These are phyloP conservation scores for Phytophthora ohioensis DNA, from an alignment of 352 stramenopile species.

Conservation along the genomic window DNA sequence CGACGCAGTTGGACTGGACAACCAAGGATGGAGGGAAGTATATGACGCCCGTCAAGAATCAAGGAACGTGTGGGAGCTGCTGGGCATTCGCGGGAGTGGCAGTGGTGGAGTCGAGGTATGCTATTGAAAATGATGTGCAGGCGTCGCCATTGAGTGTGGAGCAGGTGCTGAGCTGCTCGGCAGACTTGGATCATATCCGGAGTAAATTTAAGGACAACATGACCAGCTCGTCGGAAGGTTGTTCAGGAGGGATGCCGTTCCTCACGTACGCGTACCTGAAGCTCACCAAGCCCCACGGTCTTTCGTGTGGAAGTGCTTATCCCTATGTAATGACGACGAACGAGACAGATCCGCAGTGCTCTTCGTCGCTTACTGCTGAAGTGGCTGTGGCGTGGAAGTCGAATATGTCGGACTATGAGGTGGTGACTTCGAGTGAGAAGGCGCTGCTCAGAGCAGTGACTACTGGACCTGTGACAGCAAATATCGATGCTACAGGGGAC, in stretches of 20 bases:
- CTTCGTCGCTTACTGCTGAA: constrained; percentile 28
- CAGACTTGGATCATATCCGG: constrained; percentile 72
- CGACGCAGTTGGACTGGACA: constrained; percentile 73
- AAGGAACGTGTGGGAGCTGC: constrained; percentile 93
- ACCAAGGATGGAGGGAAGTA: constrained; percentile 79
- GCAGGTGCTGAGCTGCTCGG: constrained; percentile 85
- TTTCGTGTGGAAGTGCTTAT: constrained; percentile 73
- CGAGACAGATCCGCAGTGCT: constrained; percentile 53
- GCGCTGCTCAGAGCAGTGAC: constrained; percentile 73
- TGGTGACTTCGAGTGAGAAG: constrained; percentile 59
- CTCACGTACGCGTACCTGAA: constrained; percentile 91
- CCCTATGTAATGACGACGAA: constrained; percentile 87
- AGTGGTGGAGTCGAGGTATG: constrained; percentile 76
- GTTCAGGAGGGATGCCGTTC: constrained; percentile 90
- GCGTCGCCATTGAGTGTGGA: constrained; percentile 83
- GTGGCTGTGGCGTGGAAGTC: constrained; percentile 65
- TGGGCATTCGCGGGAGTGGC: constrained; percentile 91
- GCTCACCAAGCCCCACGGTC: constrained; percentile 61
- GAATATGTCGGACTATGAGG: constrained; percentile 60
- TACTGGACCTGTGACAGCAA: constrained; percentile 75
- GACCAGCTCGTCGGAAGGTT: constrained; percentile 83
- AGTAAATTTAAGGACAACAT: constrained; percentile 78
- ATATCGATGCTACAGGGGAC: constrained; percentile 73
- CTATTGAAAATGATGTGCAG: constrained; percentile 77
- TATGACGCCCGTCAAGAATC: constrained; percentile 93